Percentiles rank a stretch among this genome's conserved stretches.
Evolutionary conservation across 2,329 filamentous ascomycete genomes (phyloP).

Genomic region (Hymenoscyphus repandus): DNA sequence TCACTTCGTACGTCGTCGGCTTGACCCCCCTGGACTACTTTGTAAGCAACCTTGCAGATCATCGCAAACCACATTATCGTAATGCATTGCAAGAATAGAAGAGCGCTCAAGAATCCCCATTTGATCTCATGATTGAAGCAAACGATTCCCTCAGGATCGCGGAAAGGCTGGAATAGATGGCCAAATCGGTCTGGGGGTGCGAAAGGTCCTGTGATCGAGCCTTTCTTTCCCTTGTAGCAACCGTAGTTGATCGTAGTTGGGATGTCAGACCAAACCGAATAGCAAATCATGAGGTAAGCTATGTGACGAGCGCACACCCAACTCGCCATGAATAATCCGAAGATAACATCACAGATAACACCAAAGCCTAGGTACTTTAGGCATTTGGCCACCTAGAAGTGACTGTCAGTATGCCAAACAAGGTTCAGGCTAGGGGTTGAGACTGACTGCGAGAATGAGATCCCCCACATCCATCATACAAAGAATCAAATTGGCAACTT

Average conservation of each 20-base stretch:
- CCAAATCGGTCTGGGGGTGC: slow-evolving; percentile 44
- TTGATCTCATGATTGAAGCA: slow-evolving; percentile 75
- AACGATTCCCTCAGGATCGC: slow-evolving; percentile 63
- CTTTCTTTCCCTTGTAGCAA: slow-evolving; percentile 61
- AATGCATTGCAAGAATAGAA: slow-evolving; percentile 74
- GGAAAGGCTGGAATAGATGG: slow-evolving; percentile 71
- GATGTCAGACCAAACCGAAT: slow-evolving; percentile 69
- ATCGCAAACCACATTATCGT: slow-evolving; percentile 85
- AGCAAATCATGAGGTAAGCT: slow-evolving; percentile 73
- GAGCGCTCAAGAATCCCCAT: slow-evolving; percentile 69
- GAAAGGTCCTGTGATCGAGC: slow-evolving; percentile 50
- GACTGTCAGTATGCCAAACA: slow-evolving; percentile 1
- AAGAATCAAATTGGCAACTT: slow-evolving; percentile 82
- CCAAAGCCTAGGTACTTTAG: slow-evolving; percentile 83
- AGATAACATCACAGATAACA: slow-evolving; percentile 72
- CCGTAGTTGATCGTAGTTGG: slow-evolving; percentile 58
- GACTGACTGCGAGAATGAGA: slow-evolving; percentile 73
- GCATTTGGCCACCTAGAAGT: slow-evolving; percentile 72
- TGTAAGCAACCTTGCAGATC: slow-evolving; percentile 77
- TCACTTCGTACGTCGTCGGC: slow-evolving; percentile 88
- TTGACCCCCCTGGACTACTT: slow-evolving; percentile 68
- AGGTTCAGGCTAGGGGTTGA: not conserved
- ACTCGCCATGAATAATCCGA: slow-evolving; percentile 77
- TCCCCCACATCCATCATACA: slow-evolving; percentile 94
- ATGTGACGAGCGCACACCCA: slow-evolving; percentile 85